These are phyloP conservation scores for Sodiomyces alkalinus DNA, from an alignment of 2,329 filamentous ascomycete genomes.

Conservation along the genomic window DNA sequence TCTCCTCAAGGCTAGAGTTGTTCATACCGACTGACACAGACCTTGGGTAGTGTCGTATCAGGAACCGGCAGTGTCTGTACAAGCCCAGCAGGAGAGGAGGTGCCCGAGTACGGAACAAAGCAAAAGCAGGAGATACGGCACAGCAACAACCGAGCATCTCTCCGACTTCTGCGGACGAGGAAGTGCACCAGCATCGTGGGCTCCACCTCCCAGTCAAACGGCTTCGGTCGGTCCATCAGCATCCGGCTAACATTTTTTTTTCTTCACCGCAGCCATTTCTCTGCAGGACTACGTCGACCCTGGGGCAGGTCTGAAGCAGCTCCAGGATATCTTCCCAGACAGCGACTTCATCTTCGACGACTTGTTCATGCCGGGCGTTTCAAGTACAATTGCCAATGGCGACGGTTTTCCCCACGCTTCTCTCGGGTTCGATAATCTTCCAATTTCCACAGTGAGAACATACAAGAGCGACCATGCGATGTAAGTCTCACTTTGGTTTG, in stretches of 20 bases:
- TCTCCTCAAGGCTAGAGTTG: constrained; percentile 1
- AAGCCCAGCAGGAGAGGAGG: constrained; percentile 27
- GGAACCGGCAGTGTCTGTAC: constrained; percentile 25
- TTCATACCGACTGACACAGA: constrained; percentile 2
- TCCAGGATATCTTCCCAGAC: constrained; percentile 28
- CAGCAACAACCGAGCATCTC: not conserved
- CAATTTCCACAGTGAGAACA: constrained; percentile 21
- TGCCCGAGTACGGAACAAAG: constrained; percentile 25
- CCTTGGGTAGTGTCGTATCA: constrained; percentile 20
- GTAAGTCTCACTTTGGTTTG: constrained; percentile 13
- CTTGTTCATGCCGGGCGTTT: constrained; percentile 17
- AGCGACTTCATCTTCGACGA: constrained; percentile 32
- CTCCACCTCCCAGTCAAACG: no score
- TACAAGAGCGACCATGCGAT: constrained; percentile 25
- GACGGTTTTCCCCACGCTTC: constrained; percentile 8
- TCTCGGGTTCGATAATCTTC: constrained; percentile 3
- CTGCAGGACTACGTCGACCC: constrained; percentile 27
- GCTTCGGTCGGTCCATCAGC: no score
- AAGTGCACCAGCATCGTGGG: constrained; percentile 16
- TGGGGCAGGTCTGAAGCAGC: constrained; percentile 29
- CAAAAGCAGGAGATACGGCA: constrained; percentile 8
- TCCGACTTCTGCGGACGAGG: constrained; percentile 6
- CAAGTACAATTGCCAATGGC: constrained; percentile 6
- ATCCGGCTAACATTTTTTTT: no score
- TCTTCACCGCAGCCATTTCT: constrained; percentile 13